These are phyloP conservation scores for Phytopythium montanum DNA, from an alignment of 352 stramenopile species.

Conservation along the genomic window DNA sequence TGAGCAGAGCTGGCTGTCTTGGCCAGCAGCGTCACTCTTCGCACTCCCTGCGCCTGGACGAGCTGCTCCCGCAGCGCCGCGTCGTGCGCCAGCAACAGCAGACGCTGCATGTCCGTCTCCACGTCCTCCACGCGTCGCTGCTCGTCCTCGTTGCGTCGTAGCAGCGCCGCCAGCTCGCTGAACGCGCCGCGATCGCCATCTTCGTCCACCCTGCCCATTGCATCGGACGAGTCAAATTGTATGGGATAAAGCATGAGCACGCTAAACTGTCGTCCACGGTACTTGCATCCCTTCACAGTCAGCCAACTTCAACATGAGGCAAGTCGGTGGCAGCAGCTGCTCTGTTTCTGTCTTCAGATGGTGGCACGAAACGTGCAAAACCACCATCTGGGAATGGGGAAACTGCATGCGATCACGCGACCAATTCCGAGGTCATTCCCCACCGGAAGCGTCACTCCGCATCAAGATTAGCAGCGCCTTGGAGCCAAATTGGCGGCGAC, in stretches of 20 bases:
- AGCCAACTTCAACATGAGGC: neutral
- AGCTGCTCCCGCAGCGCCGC: constrained; percentile 43
- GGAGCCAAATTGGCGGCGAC: too few relatives aligned
- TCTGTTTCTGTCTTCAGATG: neutral
- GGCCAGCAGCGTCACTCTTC: constrained; percentile 37
- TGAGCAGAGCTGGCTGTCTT: constrained; percentile 11
- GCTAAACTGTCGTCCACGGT: neutral
- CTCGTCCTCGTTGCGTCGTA: constrained; percentile 44
- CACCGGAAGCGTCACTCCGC: too few relatives aligned
- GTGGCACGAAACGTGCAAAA: neutral
- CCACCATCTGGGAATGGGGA: constrained; percentile 4
- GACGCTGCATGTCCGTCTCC: constrained; percentile 42
- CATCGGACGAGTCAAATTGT: neutral
- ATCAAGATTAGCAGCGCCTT: too few relatives aligned
- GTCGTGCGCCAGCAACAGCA: constrained; percentile 56
- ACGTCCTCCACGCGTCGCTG: constrained; percentile 35
- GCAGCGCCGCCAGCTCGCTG: constrained; percentile 51
- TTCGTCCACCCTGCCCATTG: neutral
- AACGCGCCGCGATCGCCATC: constrained; percentile 15
- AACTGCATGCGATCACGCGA: neutral
- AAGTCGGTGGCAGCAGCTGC: neutral
- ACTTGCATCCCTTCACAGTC: neutral
- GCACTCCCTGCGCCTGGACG: constrained; percentile 54
- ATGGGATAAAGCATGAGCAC: neutral
- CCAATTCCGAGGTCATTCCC: neutral